Base-by-base conservation (phyloP, 495 filamentous ascomycete genomes). In the Copromyces sp. region DNA sequence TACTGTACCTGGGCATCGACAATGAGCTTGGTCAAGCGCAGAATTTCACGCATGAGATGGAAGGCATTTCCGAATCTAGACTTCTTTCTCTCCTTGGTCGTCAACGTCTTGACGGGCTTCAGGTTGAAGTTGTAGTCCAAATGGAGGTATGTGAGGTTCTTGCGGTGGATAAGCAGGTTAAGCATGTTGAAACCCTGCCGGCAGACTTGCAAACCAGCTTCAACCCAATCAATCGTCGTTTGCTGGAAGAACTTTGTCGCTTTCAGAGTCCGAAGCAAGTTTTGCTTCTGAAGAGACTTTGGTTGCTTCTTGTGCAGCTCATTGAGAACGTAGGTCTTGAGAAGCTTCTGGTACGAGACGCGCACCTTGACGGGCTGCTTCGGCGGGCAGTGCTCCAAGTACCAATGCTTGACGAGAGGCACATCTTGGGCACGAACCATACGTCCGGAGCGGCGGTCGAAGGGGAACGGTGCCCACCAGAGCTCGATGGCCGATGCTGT, bases 91-190 rank as follows among this genome's bases (percentile, higher is more conserved):
- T 99, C 96, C 83, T 99, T 99, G 24, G 95, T 99, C 0, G 96
- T 99, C 80, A 99, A 80, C 0, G 96, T 99, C 82, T 99, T 99
- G 74, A 99, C 95, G 9, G 96, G 96, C 84, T 99, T 99, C 79
- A 99, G 80, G 83, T 99, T 99, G 86, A 99, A 99, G 83, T 99
- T 99, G 84, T 98, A 99, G 77, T 99, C 96, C 37, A 99, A 87
- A 86, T 99, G 96, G 47, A 99, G 88, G 82, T 99, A 99, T 7
- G 96, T 99, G 72, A 99, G 84, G 80, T 98, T 98, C 88, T 99
- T 99, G 73, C 96, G 89, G 80, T 99, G 96, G 76, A 99, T 99
- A 76, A 99, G 84, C 72, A 99, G 84, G 79, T 98, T 99, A 74
- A 99, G 86, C 96, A 99, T 99, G 84, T 98, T 99, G 85, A 97